Percentiles rank a stretch among this genome's conserved stretches.
These are phyloP conservation scores for Scenedesmus sp. DNA, from an alignment of 163 green algal species.

Conservation along the genomic window DNA sequence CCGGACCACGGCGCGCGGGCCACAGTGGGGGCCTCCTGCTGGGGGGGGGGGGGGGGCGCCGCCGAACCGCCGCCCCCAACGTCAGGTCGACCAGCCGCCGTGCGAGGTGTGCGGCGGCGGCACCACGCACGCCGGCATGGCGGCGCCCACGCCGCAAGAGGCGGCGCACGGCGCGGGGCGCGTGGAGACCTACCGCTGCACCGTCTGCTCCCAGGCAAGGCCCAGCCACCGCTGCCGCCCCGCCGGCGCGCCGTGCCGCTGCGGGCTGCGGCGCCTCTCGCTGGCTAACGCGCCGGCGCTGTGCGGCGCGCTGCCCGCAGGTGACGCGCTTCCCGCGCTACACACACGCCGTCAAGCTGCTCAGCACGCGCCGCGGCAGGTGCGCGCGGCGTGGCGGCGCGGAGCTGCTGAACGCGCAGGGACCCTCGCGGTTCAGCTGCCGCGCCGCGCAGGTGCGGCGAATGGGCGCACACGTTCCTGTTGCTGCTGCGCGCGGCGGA, in stretches of 20 bases:
- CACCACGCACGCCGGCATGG: constrained; percentile 34
- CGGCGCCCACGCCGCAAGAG: constrained; percentile 54
- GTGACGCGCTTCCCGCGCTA: constrained; percentile 57
- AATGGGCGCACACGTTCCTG: constrained; percentile 54
- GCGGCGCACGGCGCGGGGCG: constrained; percentile 49
- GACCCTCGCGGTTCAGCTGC: no score
- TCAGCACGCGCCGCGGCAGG: constrained; percentile 45
- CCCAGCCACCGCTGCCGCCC: not conserved
- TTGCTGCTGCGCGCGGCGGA: constrained; percentile 30
- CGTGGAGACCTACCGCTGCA: constrained; percentile 72
- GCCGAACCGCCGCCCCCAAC: no score
- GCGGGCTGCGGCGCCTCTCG: not conserved
- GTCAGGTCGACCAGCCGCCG: constrained; percentile 60
- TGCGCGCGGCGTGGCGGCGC: constrained; percentile 27
- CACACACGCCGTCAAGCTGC: constrained; percentile 46
- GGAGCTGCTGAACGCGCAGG: not conserved
- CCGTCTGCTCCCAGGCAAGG: not conserved
- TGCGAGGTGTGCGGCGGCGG: constrained; percentile 58
- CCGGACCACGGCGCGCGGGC: not conserved
- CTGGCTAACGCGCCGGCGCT: no score
- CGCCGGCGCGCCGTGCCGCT: not conserved
- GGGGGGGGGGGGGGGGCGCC: no score
- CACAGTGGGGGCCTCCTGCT: not conserved
- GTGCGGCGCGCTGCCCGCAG: no score
- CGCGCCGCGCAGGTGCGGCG: constrained; percentile 39